Evolutionary conservation across 805 yeast genomes (phyloP).

Genomic region (Pichia kluyveri): DNA sequence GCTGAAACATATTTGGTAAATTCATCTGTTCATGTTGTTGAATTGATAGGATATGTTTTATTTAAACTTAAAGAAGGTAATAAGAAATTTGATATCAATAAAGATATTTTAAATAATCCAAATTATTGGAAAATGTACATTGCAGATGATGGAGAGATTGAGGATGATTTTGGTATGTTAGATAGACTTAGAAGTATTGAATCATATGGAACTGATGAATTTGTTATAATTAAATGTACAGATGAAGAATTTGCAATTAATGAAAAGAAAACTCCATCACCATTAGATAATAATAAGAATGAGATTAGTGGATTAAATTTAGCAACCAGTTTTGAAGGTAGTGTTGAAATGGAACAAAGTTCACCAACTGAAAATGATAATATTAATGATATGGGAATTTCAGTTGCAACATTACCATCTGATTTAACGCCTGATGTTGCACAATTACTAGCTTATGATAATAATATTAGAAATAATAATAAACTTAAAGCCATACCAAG

Average conservation of each 20-base stretch:
- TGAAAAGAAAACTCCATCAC: conserved; percentile 44
- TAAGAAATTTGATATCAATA: not conserved
- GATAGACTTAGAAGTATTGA: conserved; percentile 58
- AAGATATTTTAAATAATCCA: conserved; percentile 32
- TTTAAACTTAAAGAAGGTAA: conserved; percentile 20
- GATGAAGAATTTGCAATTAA: conserved; percentile 40
- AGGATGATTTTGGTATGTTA: conserved; percentile 85
- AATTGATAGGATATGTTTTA: conserved; percentile 48
- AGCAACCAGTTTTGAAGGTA: no score
- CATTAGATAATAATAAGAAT: conserved; percentile 11
- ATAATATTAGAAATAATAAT: not conserved
- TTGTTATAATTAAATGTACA: conserved; percentile 60
- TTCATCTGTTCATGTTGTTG: conserved; percentile 36
- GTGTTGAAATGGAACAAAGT: not conserved
- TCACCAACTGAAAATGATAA: not conserved
- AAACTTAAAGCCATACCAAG: not conserved
- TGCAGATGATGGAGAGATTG: conserved; percentile 88
- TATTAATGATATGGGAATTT: conserved; percentile 1
- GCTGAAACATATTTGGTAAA: conserved; percentile 21
- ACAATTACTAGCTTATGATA: conserved; percentile 10
- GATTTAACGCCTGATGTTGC: conserved; percentile 18
- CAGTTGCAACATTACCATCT: conserved; percentile 12
- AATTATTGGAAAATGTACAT: conserved; percentile 69
- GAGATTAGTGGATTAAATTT: not conserved
- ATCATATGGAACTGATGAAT: conserved; percentile 73